Conservation (phyloP, 495 filamentous ascomycete species). For the Ramalina intermedia region DNA sequence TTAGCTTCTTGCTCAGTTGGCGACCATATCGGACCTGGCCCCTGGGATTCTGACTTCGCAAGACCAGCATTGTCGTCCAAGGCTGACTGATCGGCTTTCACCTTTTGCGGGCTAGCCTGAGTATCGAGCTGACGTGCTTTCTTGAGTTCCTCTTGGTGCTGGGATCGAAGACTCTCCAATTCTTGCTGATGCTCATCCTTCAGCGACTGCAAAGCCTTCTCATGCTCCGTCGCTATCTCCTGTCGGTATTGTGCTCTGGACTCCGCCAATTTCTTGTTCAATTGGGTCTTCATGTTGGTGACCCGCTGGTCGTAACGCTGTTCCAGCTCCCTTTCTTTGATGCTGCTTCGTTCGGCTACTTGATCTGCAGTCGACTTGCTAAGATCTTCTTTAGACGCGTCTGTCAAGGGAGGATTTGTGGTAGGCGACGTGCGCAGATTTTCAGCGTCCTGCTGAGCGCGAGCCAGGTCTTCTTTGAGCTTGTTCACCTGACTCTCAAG, state of each 20-base stretch:
- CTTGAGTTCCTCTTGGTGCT: conserved; percentile 45
- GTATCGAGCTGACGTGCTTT: conserved; percentile 3
- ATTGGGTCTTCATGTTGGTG: conserved; percentile 55
- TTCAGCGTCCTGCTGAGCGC: conserved; percentile 29
- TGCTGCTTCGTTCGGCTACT: conserved; percentile 21
- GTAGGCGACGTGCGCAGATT: conserved; percentile 20
- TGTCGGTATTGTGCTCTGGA: conserved; percentile 35
- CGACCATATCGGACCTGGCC: conserved; percentile 20
- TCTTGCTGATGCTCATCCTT: conserved; percentile 39
- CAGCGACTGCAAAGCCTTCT: conserved; percentile 24
- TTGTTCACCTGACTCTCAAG: conserved; percentile 20
- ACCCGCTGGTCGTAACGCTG: conserved; percentile 43
- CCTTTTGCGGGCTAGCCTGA: neutral
- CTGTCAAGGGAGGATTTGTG: conserved; percentile 10
- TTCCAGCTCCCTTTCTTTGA: conserved; percentile 23
- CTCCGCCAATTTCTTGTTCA: conserved; percentile 57
- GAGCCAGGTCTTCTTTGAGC: conserved; percentile 28
- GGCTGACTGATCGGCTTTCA: conserved; percentile 1
- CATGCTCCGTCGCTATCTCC: conserved; percentile 29
- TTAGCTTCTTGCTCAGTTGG: conserved; percentile 47
- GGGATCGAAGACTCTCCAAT: conserved; percentile 47
- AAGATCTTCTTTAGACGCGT: conserved; percentile 13
- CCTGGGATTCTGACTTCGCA: conserved; percentile 14
- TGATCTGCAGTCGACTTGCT: conserved; percentile 21
- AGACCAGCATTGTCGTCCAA: neutral